Percentiles rank a stretch among this genome's conserved stretches.
Conservation (phyloP, 78 protist species). For the Dictyostelium firmibasis region DNA sequence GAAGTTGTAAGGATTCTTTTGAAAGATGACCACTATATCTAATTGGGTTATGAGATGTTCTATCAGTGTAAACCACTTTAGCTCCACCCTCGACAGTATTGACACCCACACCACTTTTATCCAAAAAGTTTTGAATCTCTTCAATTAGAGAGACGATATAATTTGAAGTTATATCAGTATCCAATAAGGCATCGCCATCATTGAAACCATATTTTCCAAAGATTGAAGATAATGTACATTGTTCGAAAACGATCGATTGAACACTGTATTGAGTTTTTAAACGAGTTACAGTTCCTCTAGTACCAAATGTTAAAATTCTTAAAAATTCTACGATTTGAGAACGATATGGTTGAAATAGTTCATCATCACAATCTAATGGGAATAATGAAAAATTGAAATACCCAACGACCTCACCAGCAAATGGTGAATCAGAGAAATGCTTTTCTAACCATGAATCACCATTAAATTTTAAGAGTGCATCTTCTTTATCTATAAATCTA, state of each 20-base stretch:
- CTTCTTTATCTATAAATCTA: conserved; percentile 37
- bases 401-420: conserved; percentile 51
- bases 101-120: conserved; percentile 26
- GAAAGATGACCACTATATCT: conserved; percentile 48
- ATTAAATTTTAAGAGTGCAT: conserved; percentile 16
- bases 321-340: conserved; percentile 12
- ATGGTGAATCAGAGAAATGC: neutral
- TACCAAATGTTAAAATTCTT: conserved; percentile 17
- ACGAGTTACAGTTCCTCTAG: conserved; percentile 40
- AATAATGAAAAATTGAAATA: conserved; percentile 56
- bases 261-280: neutral
- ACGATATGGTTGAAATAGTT: neutral
- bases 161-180: neutral
- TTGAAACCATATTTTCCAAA: conserved; percentile 68
- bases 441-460: neutral
- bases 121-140: conserved; percentile 40
- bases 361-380: neutral
- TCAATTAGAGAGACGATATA: conserved; percentile 36
- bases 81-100: conserved; percentile 32
- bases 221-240: conserved; percentile 20
- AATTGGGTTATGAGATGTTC: conserved; percentile 58
- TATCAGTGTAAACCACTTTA: neutral
- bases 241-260: neutral
- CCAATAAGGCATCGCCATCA: conserved; percentile 70
- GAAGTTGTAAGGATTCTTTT: neutral